These are phyloP conservation scores for Hemileccinum impolitum DNA, from an alignment of 768 basidiomycete genomes.

Conservation along the genomic window DNA sequence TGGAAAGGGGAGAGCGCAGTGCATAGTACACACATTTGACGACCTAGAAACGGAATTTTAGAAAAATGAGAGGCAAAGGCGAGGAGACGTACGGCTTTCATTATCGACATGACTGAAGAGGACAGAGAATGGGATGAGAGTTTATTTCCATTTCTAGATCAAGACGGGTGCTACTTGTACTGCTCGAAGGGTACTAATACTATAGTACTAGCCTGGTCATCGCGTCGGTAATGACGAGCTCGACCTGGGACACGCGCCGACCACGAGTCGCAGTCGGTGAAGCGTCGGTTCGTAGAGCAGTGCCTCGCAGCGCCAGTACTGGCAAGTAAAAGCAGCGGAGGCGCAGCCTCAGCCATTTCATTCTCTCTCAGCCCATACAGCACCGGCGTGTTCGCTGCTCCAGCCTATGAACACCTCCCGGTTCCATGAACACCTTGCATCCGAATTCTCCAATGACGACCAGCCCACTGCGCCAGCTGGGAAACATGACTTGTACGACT, in stretches of 20 bases:
- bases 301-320: slow-evolving; percentile 12
- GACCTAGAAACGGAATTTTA: slow-evolving; percentile 37
- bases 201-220: too few relatives aligned
- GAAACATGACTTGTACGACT: slow-evolving; percentile 8
- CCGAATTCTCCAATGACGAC: slow-evolving; percentile 15
- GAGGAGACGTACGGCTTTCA: slow-evolving; percentile 63
- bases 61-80: not conserved
- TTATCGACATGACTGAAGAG: slow-evolving; percentile 49
- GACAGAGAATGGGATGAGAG: not conserved
- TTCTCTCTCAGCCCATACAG: slow-evolving; percentile 5
- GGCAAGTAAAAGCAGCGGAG: slow-evolving; percentile 1
- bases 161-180: too few relatives aligned
- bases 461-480: slow-evolving; percentile 8
- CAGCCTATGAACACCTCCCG: slow-evolving; percentile 27
- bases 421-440: slow-evolving; percentile 30
- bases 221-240: too few relatives aligned
- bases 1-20: not conserved
- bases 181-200: too few relatives aligned
- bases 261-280: slow-evolving; percentile 22
- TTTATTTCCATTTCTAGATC: slow-evolving; percentile 2
- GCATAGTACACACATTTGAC: slow-evolving; percentile 51
- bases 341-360: not conserved
- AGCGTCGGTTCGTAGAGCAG: slow-evolving; percentile 7
- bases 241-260: slow-evolving; percentile 17
- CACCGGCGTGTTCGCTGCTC: not conserved